phyloP scores from a whole-genome alignment of 2,329 filamentous ascomycete genomes.

The Rutstroemia sp. region DNA sequence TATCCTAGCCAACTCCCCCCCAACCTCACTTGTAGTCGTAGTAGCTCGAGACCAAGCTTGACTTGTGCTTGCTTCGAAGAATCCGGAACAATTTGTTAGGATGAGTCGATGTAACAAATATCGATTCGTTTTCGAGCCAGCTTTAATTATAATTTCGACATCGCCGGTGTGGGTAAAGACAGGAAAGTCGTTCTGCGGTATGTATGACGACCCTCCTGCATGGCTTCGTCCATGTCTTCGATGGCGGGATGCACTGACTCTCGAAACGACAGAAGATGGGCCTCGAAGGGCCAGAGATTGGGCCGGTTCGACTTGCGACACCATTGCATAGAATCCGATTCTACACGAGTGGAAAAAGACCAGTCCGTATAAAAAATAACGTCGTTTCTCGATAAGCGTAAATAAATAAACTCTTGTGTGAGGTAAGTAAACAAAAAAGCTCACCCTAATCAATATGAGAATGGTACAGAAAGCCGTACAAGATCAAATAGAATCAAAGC shows the following conservation, averaged over 20 bases:
- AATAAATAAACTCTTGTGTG: no score
- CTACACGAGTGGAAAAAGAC: background rate
- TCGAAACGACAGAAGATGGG: constrained; percentile 53
- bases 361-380: background rate
- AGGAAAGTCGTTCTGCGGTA: constrained; percentile 84
- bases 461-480: background rate
- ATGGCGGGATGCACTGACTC: constrained; percentile 36
- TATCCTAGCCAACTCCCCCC: constrained; percentile 47
- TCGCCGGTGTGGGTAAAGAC: constrained; percentile 86
- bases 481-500: background rate
- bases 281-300: constrained; percentile 51
- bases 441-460: background rate
- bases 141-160: constrained; percentile 77
- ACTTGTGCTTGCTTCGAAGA: constrained; percentile 82
- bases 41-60: constrained; percentile 59
- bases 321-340: constrained; percentile 37
- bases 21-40: constrained; percentile 11
- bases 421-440: background rate
- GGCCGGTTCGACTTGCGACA: constrained; percentile 43
- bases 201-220: constrained; percentile 60
- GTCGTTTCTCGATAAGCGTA: no score
- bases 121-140: constrained; percentile 65
- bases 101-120: constrained; percentile 87
- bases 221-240: constrained; percentile 62
- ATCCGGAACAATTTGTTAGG: constrained; percentile 81